These are phyloP conservation scores for Neurospora tetrasperma DNA, from an alignment of 495 filamentous ascomycete species.

Conservation along the genomic window DNA sequence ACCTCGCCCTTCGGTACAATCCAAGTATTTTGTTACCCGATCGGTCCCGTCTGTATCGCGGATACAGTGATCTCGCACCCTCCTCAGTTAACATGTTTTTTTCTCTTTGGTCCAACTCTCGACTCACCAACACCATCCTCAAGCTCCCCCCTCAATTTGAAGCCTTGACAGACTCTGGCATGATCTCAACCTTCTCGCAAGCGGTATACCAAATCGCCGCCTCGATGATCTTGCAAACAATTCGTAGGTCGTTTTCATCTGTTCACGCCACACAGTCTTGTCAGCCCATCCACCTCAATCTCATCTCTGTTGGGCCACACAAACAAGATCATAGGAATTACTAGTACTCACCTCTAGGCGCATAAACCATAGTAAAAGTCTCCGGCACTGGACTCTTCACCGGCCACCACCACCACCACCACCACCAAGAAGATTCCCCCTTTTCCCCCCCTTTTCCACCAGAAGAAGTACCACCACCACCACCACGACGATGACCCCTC, in stretches of 20 bases:
- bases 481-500: background rate
- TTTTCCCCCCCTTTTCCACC: background rate
- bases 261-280: background rate
- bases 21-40: background rate
- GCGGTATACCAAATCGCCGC: conserved; percentile 54
- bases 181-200: conserved; percentile 32
- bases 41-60: background rate
- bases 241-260: conserved; percentile 54
- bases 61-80: background rate
- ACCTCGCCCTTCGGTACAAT: background rate
- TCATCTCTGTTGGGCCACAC: background rate
- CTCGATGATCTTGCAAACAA: conserved; percentile 59
- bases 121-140: background rate
- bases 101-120: background rate
- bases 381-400: conserved; percentile 48
- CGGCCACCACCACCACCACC: conserved; percentile 7
- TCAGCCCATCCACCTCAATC: background rate
- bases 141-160: background rate
- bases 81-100: background rate
- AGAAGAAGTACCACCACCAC: background rate
- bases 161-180: conserved; percentile 2
- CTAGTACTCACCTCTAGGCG: conserved; percentile 46
- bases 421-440: background rate
- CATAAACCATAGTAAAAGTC: conserved; percentile 76
- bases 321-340: background rate